A percentile compares a stretch with the other conserved stretches of the same genome.
Conservation (phyloP, 163 green algal species). For the Chloromonas sp. region DNA sequence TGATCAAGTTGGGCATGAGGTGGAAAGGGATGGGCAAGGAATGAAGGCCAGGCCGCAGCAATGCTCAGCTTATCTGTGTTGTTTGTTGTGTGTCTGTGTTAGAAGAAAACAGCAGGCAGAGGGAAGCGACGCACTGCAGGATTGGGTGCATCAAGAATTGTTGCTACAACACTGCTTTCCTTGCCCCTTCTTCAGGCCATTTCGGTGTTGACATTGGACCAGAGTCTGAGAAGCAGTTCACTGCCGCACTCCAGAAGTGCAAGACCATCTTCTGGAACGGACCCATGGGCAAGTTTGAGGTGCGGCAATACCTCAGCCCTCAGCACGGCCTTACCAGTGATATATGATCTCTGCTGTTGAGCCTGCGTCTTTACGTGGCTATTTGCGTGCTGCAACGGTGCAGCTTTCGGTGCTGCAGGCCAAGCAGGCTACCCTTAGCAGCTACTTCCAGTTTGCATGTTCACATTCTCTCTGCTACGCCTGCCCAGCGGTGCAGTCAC, state of each 20-base stretch:
- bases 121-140: too few species aligned
- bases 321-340: background rate
- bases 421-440: background rate
- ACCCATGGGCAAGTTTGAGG: constrained; percentile 35
- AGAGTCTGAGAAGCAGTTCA: constrained; percentile 12
- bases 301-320: background rate
- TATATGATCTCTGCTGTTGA: background rate
- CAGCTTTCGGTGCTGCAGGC: constrained; percentile 3
- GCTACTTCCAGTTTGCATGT: background rate
- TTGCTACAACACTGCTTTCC: too few species aligned
- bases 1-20: too few species aligned
- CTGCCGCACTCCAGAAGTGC: constrained; percentile 22
- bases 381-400: background rate
- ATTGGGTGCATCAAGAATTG: too few species aligned
- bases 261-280: constrained; percentile 58
- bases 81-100: too few species aligned
- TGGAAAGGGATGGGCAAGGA: too few species aligned
- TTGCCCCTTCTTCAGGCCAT: background rate
- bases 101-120: too few species aligned
- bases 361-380: background rate
- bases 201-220: constrained; percentile 46
- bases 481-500: background rate
- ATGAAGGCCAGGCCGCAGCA: too few species aligned
- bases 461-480: background rate
- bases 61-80: too few species aligned